phyloP scores from a whole-genome alignment of 169 alveolate species.

The Plasmodium gallinaceum region DNA sequence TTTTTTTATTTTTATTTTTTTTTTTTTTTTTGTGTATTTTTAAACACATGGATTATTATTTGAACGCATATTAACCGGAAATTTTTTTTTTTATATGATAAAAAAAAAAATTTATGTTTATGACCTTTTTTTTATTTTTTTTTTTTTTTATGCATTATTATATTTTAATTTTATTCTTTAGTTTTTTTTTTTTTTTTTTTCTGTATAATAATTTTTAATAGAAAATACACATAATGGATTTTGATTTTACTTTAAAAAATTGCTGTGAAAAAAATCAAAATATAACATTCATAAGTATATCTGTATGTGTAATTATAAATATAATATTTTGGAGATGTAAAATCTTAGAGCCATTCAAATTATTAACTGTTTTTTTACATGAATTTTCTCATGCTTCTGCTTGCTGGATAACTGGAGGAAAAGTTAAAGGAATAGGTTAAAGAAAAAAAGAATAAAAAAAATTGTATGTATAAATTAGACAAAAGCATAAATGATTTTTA shows the following conservation, averaged over 20 bases:
- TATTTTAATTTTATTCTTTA: neutral
- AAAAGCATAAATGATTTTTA: neutral
- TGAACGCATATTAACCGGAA: too few species aligned
- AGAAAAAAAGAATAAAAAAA: conserved; percentile 6
- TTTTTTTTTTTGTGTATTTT: too few species aligned
- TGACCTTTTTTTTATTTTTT: neutral
- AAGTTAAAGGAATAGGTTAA: conserved; percentile 82
- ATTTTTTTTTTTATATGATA: too few species aligned
- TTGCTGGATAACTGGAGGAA: conserved; percentile 85
- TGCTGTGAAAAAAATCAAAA: conserved; percentile 73
- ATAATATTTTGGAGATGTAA: conserved; percentile 66
- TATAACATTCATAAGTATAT: conserved; percentile 37
- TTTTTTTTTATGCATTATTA: neutral
- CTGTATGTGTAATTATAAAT: conserved; percentile 39
- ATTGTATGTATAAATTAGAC: neutral
- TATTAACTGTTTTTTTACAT: conserved; percentile 84
- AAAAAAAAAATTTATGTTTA: neutral
- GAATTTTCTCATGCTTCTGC: conserved; percentile 87
- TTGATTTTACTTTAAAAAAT: conserved; percentile 45
- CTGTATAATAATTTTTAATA: neutral
- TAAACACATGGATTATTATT: too few species aligned
- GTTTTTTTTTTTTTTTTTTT: neutral
- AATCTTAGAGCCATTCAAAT: conserved; percentile 81
- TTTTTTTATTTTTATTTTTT: too few species aligned
- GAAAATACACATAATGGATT: conserved; percentile 28